phyloP scores from a whole-genome alignment of 768 basidiomycete species.

The Vishniacozyma victoriae region DNA sequence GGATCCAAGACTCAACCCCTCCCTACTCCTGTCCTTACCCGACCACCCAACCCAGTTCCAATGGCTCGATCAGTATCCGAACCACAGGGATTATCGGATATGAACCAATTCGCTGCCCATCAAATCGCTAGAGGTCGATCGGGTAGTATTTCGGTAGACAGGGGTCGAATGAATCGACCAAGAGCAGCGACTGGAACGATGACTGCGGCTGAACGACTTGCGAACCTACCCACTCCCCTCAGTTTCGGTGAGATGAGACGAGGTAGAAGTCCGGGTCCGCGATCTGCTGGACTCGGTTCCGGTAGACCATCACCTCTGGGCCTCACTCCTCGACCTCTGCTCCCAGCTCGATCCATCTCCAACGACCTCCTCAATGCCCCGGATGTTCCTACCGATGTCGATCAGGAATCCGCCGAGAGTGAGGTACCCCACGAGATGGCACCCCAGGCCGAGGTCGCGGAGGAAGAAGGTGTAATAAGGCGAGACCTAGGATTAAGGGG shows the following conservation, averaged over 20 bases:
- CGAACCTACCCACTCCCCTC: not conserved
- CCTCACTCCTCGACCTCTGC: not conserved
- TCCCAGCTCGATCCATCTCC: too few species aligned
- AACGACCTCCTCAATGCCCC: not conserved
- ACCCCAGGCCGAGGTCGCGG: not conserved
- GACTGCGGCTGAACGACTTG: not conserved
- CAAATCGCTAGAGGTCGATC: conserved; percentile 1
- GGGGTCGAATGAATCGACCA: not conserved
- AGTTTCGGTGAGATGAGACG: not conserved
- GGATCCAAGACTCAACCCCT: too few species aligned
- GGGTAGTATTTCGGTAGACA: not conserved
- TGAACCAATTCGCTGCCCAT: conserved; percentile 3
- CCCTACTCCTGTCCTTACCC: too few species aligned
- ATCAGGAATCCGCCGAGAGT: not conserved
- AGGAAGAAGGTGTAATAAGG: too few species aligned
- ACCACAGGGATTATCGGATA: conserved; percentile 3
- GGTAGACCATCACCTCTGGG: too few species aligned
- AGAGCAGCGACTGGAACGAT: conserved; percentile 4
- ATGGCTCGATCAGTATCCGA: conserved; percentile 4
- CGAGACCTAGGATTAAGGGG: too few species aligned
- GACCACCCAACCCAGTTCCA: too few species aligned
- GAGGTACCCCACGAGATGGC: not conserved
- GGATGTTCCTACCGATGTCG: not conserved
- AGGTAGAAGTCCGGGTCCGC: conserved; percentile 10
- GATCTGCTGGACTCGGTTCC: not conserved